Percentiles rank a stretch among this genome's conserved stretches.
These are phyloP conservation scores for Secale cereale DNA, from an alignment of 176 grass and related monocot genomes.

Conservation along the genomic window DNA sequence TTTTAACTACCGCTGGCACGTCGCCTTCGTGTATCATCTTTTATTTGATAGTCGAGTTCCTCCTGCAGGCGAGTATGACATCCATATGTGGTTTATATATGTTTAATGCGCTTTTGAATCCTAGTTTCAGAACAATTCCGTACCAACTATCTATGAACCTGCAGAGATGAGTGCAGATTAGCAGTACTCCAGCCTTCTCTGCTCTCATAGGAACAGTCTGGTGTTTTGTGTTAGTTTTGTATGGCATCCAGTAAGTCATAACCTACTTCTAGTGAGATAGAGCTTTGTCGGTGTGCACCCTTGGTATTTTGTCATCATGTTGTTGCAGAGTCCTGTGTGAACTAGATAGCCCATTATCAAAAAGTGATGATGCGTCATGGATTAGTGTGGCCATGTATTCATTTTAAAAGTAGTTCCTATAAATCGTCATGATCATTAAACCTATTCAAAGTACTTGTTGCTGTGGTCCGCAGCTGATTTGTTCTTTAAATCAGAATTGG, in stretches of 20 bases:
- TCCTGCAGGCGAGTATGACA: neutral
- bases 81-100: neutral
- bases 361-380: neutral
- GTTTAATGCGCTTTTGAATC: neutral
- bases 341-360: neutral
- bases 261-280: neutral
- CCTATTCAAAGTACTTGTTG: neutral
- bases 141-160: neutral
- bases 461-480: neutral
- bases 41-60: neutral
- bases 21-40: conserved; percentile 21
- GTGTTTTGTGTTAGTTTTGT: neutral
- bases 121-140: neutral
- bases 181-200: neutral
- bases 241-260: too few relatives aligned
- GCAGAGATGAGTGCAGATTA: neutral
- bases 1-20: conserved; percentile 12
- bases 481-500: too few relatives aligned
- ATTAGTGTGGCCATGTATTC: neutral
- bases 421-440: neutral
- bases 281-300: neutral
- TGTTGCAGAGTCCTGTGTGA: neutral
- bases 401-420: too few relatives aligned
- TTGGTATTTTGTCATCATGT: neutral
- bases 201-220: neutral